Evolutionary conservation across 805 yeast genomes (phyloP), one percentile per base, ranked within the genome.

Genomic region (Blastobotrys peoriensis): DNA sequence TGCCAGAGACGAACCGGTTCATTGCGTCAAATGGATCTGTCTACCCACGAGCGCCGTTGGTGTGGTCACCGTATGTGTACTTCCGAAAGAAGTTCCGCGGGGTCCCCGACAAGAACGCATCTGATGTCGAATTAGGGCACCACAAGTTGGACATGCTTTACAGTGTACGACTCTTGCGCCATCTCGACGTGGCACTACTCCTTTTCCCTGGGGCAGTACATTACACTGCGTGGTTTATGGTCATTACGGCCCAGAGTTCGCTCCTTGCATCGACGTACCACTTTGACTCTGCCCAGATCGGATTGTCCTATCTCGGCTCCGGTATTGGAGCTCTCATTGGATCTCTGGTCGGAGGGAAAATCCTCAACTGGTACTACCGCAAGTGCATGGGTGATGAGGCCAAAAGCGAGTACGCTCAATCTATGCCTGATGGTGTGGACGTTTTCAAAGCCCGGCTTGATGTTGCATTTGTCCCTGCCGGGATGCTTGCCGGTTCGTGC

Each of bases 1-100:
- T 86, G n/a, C 93, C 95, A 1, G 95, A 87, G 57, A 87, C 96
- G 0, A 73, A 74, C 30, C 68, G 95, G 45, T 62, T 73, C 4
- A 59, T 83, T 4, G 88, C 79, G 2, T 94, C 94, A 0, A 83
- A 84, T 60, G 83, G 86, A 1, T 74, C 87, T 1, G 63, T 79
- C 1, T 53, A 50, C 1, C 93, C 91, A 0, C 43, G 44, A 51
- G 21, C 16, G 45, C 43, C 10, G 19, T 16, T 52, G 36, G 49
- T 55, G 43, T 45, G 52, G 23, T 56, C 62, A 8, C 48, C 55
- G 1, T 59, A 56, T 30, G 47, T 46, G 4, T 28, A 23, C 28
- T 9, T 50, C 5, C 43, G 59, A 0, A 49, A 46, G 8, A 37
- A 36, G 3, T 8, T 42, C 13, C 44, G 39, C 0, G 62, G 62